Evolutionary conservation across 2,329 filamentous ascomycete species (phyloP).

Genomic region (Truncatella angustata): DNA sequence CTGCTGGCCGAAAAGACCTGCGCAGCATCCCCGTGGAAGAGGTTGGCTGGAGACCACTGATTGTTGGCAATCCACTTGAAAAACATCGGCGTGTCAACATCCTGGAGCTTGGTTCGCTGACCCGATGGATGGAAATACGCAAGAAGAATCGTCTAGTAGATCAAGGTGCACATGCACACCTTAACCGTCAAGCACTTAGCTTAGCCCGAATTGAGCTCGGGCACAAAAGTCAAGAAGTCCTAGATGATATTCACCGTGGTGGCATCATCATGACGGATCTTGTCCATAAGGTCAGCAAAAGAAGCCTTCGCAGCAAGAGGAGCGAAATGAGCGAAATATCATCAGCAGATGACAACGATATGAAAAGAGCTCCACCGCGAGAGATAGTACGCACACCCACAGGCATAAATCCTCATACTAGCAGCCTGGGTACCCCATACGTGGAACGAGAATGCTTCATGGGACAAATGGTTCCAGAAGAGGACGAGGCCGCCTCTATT

Average conservation of each 20-base stretch:
- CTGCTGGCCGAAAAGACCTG: constrained; percentile 23
- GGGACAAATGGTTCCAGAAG: constrained; percentile 35
- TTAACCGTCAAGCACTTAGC: constrained; percentile 33
- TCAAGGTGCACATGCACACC: constrained; percentile 30
- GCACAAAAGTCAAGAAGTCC: constrained; percentile 23
- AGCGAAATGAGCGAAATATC: constrained; percentile 24
- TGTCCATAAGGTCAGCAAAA: constrained; percentile 32
- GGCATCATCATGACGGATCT: constrained; percentile 27
- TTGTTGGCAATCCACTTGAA: constrained; percentile 70
- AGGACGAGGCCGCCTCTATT: constrained; percentile 22
- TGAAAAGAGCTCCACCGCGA: constrained; percentile 16
- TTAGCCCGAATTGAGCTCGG: constrained; percentile 29
- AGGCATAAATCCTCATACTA: constrained; percentile 18
- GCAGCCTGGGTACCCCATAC: constrained; percentile 19
- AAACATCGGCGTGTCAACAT: constrained; percentile 69
- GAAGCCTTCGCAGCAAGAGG: constrained; percentile 26
- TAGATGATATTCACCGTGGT: constrained; percentile 26
- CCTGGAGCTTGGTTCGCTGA: constrained; percentile 66
- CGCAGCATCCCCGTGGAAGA: constrained; percentile 46
- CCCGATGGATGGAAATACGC: constrained; percentile 71
- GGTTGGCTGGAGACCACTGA: constrained; percentile 64
- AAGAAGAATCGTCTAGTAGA: constrained; percentile 58
- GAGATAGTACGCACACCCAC: constrained; percentile 16
- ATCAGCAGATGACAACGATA: constrained; percentile 20
- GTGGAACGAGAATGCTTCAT: constrained; percentile 34